A percentile compares a stretch with the other conserved stretches of the same genome.
phyloP scores from a whole-genome alignment of 768 basidiomycete genomes.

The Mycena venus region DNA sequence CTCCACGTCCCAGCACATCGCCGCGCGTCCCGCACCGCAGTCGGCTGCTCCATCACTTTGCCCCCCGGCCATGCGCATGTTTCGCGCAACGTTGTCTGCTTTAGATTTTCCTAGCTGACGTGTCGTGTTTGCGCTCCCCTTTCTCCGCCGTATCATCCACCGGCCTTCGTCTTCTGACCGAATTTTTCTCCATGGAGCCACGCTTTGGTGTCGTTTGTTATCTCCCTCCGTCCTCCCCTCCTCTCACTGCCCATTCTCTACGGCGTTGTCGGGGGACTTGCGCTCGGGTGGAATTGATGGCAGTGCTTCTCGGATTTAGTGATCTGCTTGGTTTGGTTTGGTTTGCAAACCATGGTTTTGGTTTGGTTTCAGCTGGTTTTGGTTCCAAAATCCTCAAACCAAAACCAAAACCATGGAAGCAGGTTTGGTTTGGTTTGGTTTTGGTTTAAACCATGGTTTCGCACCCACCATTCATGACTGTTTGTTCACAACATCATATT shows the following conservation, averaged over 20 bases:
- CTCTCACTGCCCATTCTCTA: background rate
- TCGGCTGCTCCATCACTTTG: background rate
- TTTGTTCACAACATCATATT: no score
- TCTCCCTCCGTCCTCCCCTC: background rate
- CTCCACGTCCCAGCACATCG: background rate
- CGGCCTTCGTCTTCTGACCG: background rate
- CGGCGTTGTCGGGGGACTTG: background rate
- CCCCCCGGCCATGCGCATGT: background rate
- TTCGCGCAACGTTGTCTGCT: background rate
- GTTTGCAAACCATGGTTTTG: no score
- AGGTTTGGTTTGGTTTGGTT: no score
- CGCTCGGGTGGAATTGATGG: background rate
- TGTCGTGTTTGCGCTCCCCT: background rate
- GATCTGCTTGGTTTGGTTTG: no score
- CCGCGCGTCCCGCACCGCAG: background rate
- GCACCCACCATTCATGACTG: no score
- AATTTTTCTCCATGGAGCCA: background rate
- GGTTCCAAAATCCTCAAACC: no score
- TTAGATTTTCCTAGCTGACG: background rate
- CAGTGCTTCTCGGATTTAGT: background rate
- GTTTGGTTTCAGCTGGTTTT: no score
- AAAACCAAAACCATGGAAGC: no score
- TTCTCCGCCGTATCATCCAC: background rate
- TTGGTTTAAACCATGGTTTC: no score
- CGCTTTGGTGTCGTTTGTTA: background rate